Evolutionary conservation across 768 basidiomycete species (phyloP).

Genomic region (Panaeolus papilionaceus): DNA sequence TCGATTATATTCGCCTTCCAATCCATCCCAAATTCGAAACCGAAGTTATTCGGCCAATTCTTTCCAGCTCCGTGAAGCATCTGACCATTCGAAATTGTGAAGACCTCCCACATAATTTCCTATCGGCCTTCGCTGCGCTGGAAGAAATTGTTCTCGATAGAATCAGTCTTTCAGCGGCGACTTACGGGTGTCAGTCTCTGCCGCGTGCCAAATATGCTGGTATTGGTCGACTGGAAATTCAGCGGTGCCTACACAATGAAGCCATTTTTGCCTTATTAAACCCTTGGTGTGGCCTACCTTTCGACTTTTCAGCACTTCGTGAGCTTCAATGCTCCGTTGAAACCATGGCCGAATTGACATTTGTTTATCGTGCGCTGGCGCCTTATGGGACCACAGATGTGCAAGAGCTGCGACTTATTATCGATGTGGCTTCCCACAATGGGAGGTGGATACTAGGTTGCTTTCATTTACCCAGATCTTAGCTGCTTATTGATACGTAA

Average conservation of each 20-base stretch:
- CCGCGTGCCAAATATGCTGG: not conserved
- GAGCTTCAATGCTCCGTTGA: not conserved
- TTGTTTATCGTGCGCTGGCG: not conserved
- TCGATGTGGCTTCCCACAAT: not conserved
- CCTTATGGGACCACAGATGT: not conserved
- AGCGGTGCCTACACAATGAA: not conserved
- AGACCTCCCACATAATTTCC: not conserved
- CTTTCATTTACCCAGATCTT: not conserved
- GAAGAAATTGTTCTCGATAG: slow-evolving; percentile 2
- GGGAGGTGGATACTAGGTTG: not conserved
- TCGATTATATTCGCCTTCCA: not conserved
- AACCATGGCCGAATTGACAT: not conserved
- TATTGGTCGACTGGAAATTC: not conserved
- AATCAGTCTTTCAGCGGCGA: not conserved
- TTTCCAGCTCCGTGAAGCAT: not conserved
- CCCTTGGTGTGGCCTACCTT: slow-evolving; percentile 2
- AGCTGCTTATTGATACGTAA: not conserved
- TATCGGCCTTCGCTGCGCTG: not conserved
- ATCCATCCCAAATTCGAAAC: not conserved
- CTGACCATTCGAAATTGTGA: not conserved
- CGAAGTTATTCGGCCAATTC: not conserved
- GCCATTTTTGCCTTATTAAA: not conserved
- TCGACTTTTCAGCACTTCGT: not conserved
- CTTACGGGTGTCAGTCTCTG: not conserved
- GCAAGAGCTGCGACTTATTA: not conserved